Conservation (phyloP, 352 stramenopile species). For the Thraustochytrium sp. region DNA sequence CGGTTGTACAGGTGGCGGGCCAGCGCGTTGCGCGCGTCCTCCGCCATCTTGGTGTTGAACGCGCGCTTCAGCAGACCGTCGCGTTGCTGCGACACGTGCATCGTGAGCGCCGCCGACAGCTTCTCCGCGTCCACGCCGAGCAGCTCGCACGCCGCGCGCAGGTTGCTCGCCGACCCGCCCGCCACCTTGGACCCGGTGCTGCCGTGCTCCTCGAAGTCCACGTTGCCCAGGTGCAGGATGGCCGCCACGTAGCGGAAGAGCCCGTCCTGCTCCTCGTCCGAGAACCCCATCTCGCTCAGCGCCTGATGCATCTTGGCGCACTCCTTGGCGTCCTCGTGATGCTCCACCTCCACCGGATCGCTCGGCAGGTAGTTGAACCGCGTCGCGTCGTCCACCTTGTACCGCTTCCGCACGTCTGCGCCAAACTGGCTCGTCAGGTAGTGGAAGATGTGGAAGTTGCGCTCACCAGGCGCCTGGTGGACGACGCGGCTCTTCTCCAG, state of each 20-base stretch:
- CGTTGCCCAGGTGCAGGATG: constrained; percentile 88
- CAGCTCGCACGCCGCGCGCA: constrained; percentile 20
- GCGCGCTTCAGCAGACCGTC: constrained; percentile 37
- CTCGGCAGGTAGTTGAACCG: constrained; percentile 29
- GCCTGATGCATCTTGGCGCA: constrained; percentile 59
- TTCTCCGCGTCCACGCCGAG: not conserved
- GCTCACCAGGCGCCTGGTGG: constrained; percentile 69
- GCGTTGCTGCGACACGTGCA: constrained; percentile 51
- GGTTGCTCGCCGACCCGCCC: not conserved
- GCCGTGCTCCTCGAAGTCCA: constrained; percentile 74
- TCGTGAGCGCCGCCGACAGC: constrained; percentile 57
- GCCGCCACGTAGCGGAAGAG: constrained; percentile 82
- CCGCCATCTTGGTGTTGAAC: constrained; percentile 51
- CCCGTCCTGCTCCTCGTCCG: constrained; percentile 72
- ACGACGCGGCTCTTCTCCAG: constrained; percentile 79
- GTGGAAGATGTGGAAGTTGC: constrained; percentile 87
- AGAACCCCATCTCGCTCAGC: constrained; percentile 72
- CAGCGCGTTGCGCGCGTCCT: constrained; percentile 78
- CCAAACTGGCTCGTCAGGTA: constrained; percentile 63
- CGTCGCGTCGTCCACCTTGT: not conserved
- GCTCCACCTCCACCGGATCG: constrained; percentile 65
- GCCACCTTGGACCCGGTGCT: constrained; percentile 25
- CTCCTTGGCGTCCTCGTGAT: constrained; percentile 77
- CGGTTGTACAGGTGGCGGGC: constrained; percentile 86
- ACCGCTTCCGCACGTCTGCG: not conserved